Evolutionary conservation across 352 stramenopile genomes (phyloP), one percentile per base, ranked within the genome.

Genomic region (Hyaloperonospora arabidopsidis): DNA sequence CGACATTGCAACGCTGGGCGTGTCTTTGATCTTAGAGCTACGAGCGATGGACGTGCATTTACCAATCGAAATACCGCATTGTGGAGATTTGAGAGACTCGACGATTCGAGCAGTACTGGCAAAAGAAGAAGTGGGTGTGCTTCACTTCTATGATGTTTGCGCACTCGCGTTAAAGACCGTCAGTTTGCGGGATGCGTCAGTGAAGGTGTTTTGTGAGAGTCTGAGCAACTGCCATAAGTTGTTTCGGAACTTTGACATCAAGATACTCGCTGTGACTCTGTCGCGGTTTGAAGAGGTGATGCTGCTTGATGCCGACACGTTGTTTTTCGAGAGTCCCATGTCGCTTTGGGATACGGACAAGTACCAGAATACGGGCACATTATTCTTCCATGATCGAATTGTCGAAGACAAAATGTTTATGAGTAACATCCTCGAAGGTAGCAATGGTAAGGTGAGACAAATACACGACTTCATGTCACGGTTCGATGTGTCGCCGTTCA

Each of bases 351-450:
- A 64, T 5, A 60, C 57, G 0, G 35, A 44, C 4, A 61, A 63
- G 15, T 83, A 68, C 57, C 47, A 54, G 17, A 5, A 25, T 0
- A 70, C 65, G 2, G 72, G 72, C 28, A 77, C 59, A 12, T 45
- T 80, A 13, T 72, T 83, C 48, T 76, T 83, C 57, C 63, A 77
- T 41, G 72, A 82, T 46, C 68, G 70, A 17, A 68, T 68, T 13
- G 54, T 52, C 23, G 56, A 72, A 50, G 60, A 70, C 17, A 62
- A 52, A 47, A 60, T 61, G 51, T 70, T 67, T 47, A 61, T 75
- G 63, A 57, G 4, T 4, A 8, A 32, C 4, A n/a, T n/a, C n/a
- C 25, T 4, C 4, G 25, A 10, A 32, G 4, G 4, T 32, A 11
- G 35, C 4, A 41, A 41, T 2, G 2, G 4, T 15, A 41, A 18